Percentiles rank a stretch among this genome's conserved stretches.
These are phyloP conservation scores for Wallacemonas rigidus DNA, from an alignment of 208 protist genomes.

Conservation along the genomic window DNA sequence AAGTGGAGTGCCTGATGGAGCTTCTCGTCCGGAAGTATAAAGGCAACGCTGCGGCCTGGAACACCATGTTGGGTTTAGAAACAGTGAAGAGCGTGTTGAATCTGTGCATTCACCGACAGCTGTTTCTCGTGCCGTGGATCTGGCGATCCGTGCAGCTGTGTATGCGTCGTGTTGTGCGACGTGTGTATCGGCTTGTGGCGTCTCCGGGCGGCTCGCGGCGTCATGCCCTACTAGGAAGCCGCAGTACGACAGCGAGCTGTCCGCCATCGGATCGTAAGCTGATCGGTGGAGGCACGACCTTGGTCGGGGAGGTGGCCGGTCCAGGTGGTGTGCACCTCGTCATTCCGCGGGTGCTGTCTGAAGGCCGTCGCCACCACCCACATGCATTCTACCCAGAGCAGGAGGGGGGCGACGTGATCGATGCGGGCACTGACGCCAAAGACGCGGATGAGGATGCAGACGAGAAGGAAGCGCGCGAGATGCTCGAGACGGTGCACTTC, in stretches of 20 bases:
- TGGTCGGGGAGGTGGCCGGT: conserved; percentile 24
- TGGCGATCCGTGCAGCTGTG: conserved; percentile 49
- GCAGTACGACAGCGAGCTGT: background rate
- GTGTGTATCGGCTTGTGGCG: conserved; percentile 8
- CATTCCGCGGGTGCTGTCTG: conserved; percentile 72
- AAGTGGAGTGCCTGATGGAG: conserved; percentile 70
- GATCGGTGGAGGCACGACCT: conserved; percentile 6
- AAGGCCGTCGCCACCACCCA: conserved; percentile 30
- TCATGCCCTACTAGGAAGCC: no score
- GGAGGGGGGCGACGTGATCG: background rate
- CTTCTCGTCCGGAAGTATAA: conserved; percentile 56
- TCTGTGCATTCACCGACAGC: conserved; percentile 56
- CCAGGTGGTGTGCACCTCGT: conserved; percentile 53
- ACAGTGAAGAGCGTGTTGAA: conserved; percentile 65
- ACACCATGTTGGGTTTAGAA: conserved; percentile 60
- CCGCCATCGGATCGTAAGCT: background rate
- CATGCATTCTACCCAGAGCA: conserved; percentile 25
- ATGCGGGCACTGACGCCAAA: conserved; percentile 7
- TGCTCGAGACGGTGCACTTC: conserved; percentile 47
- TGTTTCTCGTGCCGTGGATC: conserved; percentile 76
- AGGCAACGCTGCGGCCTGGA: conserved; percentile 55
- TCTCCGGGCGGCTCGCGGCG: conserved; percentile 6
- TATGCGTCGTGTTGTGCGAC: conserved; percentile 27
- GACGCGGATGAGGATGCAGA: conserved; percentile 23
- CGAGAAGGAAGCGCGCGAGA: conserved; percentile 21